Conservation (phyloP, 2,329 filamentous ascomycete species). For the Xylariaceae sp. region DNA sequence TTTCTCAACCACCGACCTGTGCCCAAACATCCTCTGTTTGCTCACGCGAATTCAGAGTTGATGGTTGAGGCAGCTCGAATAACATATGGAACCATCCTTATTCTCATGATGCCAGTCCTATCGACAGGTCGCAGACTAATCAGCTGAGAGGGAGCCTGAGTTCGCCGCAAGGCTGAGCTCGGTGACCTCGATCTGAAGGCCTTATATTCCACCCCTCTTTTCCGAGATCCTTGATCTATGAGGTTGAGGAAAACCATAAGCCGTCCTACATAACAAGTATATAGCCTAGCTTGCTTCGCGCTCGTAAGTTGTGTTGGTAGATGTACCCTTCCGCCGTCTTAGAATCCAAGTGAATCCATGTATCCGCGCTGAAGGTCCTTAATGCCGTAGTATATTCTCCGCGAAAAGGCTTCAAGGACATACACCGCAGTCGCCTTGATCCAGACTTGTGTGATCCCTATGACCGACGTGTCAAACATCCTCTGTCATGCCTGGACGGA, state of each 20-base stretch:
- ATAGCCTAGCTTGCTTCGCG: background rate
- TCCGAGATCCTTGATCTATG: constrained; percentile 86
- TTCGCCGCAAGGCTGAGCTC: constrained; percentile 69
- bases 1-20: constrained; percentile 70
- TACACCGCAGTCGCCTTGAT: too few species aligned
- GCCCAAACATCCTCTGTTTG: constrained; percentile 72
- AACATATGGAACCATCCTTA: constrained; percentile 72
- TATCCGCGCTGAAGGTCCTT: too few species aligned
- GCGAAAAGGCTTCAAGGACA: too few species aligned
- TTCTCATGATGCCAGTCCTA: constrained; percentile 79
- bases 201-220: constrained; percentile 89
- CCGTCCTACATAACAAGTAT: constrained; percentile 56
- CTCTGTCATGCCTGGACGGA: too few species aligned
- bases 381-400: too few species aligned
- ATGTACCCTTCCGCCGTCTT: too few species aligned
- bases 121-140: constrained; percentile 93
- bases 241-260: constrained; percentile 90
- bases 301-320: too few species aligned
- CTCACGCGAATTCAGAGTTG: constrained; percentile 63
- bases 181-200: constrained; percentile 57
- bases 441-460: too few species aligned
- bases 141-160: constrained; percentile 57
- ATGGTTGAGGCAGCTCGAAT: constrained; percentile 82
- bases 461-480: too few species aligned
- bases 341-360: too few species aligned